These are phyloP conservation scores for Cryptosporidium andersoni DNA, from an alignment of 169 alveolate species.

Conservation along the genomic window DNA sequence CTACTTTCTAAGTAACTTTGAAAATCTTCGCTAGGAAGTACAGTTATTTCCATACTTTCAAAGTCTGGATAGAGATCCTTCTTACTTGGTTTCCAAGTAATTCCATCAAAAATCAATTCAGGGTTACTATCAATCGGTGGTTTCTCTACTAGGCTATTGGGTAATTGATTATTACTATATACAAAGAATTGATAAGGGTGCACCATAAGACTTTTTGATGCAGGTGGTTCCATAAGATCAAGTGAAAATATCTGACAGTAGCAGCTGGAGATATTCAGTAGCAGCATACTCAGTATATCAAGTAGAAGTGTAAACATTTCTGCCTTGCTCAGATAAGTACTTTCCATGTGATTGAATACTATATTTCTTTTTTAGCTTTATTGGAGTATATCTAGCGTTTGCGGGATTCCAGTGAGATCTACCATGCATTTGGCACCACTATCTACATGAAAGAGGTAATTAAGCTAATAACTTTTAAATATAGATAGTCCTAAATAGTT, in stretches of 20 bases:
- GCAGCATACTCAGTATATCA: not conserved
- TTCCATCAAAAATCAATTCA: not conserved
- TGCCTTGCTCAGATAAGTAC: not conserved
- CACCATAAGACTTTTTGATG: slow-evolving; percentile 20
- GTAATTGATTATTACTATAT: not conserved
- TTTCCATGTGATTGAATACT: not conserved
- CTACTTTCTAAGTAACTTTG: not conserved
- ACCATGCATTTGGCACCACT: too few species aligned
- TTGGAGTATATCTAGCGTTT: too few species aligned
- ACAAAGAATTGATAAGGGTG: slow-evolving; percentile 45
- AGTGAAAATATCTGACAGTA: not conserved
- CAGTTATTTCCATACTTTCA: slow-evolving; percentile 24
- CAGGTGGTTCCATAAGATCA: slow-evolving; percentile 19
- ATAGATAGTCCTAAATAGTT: too few species aligned
- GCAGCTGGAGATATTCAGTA: too few species aligned
- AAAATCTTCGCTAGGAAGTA: slow-evolving; percentile 31
- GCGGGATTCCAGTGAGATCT: too few species aligned
- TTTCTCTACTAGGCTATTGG: not conserved
- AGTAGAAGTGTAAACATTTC: not conserved
- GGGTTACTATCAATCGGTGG: not conserved
- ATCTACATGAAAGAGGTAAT: too few species aligned
- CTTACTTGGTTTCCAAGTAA: not conserved
- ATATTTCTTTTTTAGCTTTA: not conserved
- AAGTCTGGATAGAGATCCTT: not conserved
- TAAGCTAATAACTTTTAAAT: too few species aligned